Percentiles rank a stretch among this genome's conserved stretches.
Evolutionary conservation across 371 early-diverging fungal genomes (phyloP).

Genomic region (Rhizopus delemar): DNA sequence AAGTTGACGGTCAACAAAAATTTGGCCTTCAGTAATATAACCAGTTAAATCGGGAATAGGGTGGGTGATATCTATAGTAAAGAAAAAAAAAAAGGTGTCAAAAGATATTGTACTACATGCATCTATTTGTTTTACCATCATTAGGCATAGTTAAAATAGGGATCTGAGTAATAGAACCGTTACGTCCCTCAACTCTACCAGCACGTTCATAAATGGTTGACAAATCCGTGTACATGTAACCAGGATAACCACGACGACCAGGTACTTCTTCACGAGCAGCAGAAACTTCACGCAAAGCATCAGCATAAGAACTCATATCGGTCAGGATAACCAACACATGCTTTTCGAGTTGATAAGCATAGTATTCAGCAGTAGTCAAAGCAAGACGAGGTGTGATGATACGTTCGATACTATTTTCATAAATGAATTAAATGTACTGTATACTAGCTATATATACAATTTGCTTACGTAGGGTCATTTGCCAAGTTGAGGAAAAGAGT

Average conservation of each 20-base stretch:
- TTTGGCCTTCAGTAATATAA: conserved; percentile 99
- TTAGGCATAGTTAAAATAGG: conserved; percentile 99
- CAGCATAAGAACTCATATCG: conserved; percentile 99
- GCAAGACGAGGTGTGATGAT: conserved; percentile 99
- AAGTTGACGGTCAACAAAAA: conserved; percentile 99
- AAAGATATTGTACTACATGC: neutral
- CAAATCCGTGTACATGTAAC: conserved; percentile 99
- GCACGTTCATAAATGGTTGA: conserved; percentile 99
- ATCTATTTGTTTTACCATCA: conserved; percentile 76
- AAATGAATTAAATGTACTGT: neutral
- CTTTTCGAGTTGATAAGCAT: conserved; percentile 99
- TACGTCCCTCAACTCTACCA: conserved; percentile 98
- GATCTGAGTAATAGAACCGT: conserved; percentile 99
- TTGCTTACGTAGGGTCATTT: conserved; percentile 97
- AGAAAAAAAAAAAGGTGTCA: neutral
- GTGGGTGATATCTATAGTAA: conserved; percentile 94
- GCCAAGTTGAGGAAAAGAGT: conserved; percentile 99
- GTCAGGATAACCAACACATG: conserved; percentile 99
- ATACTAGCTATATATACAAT: no score
- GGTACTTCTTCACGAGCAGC: conserved; percentile 99
- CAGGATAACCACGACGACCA: conserved; percentile 99
- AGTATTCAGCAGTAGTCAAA: conserved; percentile 99
- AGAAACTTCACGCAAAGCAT: conserved; percentile 99
- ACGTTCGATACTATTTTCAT: conserved; percentile 87
- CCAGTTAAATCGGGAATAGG: conserved; percentile 99